Evolutionary conservation across 148 eudicot species (phyloP), one percentile per base, ranked within the genome.

Genomic region (Fagopyrum esculentum): DNA sequence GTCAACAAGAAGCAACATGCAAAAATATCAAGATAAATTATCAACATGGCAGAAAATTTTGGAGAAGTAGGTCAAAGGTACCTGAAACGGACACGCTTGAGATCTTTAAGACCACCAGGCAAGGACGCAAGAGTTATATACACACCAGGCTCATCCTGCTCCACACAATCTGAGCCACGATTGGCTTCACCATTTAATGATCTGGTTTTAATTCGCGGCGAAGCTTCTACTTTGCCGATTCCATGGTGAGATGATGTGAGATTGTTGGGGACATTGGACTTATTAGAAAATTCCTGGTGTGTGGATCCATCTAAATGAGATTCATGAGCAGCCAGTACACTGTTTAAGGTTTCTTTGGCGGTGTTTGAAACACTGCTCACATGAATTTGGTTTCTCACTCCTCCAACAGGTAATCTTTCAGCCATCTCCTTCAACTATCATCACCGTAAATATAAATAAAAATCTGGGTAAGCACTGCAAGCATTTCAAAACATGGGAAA

Each of bases 161-260:
- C 80, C 51, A 80, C 82, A 80, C 85, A 76, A 72, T 80, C 83
- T 66, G 83, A 78, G 16, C 90, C 91, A 72, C 51, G 78, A 77
- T 77, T 84, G 49, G 87, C 71, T 74, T 91, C 98, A 66, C 61
- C 77, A 63, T 91, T 93, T 72, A 80, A 81, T 77, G 81, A 82
- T 84, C 82, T 84, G 74, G 83, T 80, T 74, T 86, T 89, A 81
- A 80, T 89, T 78, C 85, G 88, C 70, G 81, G 51, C 7, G 84
- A 70, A 63, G 81, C 73, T 76, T 87, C 94, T 73, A 80, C 71
- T 22, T 83, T 83, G 52, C 80, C 85, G 66, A 61, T 76, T 79
- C 78, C 79, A 77, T 79, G 83, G 78, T 79, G 83, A 77, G 78
- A 80, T 61, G 83, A 76, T 74, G 76, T 73, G 47, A 75, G 85